These are phyloP conservation scores for Avena sativa DNA, from an alignment of 176 grass and related monocot genomes.

Conservation along the genomic window DNA sequence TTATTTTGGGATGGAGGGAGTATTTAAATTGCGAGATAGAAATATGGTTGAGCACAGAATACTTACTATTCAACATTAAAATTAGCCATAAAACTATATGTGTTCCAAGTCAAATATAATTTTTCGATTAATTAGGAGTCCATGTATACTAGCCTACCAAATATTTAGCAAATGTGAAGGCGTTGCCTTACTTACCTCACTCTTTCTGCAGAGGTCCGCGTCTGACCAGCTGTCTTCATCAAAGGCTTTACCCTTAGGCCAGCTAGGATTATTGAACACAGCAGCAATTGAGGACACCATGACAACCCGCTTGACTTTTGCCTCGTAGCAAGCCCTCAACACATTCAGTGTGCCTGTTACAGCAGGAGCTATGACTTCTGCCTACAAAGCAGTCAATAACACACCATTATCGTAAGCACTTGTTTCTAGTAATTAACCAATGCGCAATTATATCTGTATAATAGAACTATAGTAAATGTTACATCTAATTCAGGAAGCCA, in stretches of 20 bases:
- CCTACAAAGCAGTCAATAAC: constrained; percentile 32
- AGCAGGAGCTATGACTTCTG: constrained; percentile 67
- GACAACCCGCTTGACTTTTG: constrained; percentile 78
- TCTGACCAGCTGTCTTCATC: constrained; percentile 78
- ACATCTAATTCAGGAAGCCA: neutral
- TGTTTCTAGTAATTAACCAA: neutral
- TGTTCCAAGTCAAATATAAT: neutral
- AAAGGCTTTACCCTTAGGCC: constrained; percentile 63
- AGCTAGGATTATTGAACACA: constrained; percentile 56
- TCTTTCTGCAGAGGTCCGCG: constrained; percentile 62
- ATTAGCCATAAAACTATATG: neutral
- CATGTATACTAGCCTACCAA: neutral
- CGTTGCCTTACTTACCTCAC: constrained; percentile 52
- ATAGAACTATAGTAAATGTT: neutral
- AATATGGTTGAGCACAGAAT: neutral
- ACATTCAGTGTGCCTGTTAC: constrained; percentile 82
- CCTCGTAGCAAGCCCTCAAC: constrained; percentile 69
- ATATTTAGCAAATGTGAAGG: neutral
- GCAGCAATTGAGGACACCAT: constrained; percentile 67
- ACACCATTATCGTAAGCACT: neutral
- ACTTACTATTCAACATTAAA: neutral
- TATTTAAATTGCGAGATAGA: neutral
- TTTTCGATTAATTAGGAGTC: neutral
- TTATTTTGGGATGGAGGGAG: no score
- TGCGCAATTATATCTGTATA: neutral